Evolutionary conservation across 306 rosid genomes (phyloP).

Genomic region (Cyclanthera cordifolia): DNA sequence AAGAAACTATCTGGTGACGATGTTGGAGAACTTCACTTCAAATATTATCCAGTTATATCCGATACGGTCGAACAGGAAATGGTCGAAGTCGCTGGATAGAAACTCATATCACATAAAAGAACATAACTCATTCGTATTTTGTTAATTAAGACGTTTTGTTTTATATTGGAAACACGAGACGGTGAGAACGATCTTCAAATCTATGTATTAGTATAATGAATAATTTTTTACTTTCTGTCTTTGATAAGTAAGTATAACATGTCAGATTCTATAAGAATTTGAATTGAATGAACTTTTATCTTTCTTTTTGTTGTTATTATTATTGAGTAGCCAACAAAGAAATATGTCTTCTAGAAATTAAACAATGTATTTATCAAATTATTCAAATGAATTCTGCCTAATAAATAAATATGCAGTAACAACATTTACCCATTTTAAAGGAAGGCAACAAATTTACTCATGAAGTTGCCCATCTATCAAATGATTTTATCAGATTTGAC

Average conservation of each 20-base stretch:
- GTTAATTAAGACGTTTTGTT: not conserved
- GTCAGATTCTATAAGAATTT: not conserved
- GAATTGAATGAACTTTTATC: not conserved
- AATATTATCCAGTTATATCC: slow-evolving; percentile 48
- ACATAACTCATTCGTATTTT: not conserved
- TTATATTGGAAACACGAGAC: not conserved
- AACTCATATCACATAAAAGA: not conserved
- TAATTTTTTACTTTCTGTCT: not conserved
- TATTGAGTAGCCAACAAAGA: too few species aligned
- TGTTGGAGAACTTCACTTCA: slow-evolving; percentile 80
- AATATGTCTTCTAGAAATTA: not conserved
- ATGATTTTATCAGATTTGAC: not conserved
- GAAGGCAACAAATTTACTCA: not conserved
- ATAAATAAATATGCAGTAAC: not conserved
- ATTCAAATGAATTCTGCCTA: not conserved
- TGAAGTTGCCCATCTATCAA: not conserved
- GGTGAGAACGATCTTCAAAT: not conserved
- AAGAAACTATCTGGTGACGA: slow-evolving; percentile 80
- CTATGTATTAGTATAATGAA: not conserved
- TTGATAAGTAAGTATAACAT: not conserved
- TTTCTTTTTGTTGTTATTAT: too few species aligned
- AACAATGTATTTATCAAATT: not conserved
- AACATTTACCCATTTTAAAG: not conserved
- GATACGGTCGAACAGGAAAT: slow-evolving; percentile 79
- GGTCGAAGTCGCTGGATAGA: slow-evolving; percentile 49